Percentiles rank a stretch among this genome's conserved stretches.
phyloP scores from a whole-genome alignment of 202 grass and related monocot genomes.

The Saccharum hybrid region DNA sequence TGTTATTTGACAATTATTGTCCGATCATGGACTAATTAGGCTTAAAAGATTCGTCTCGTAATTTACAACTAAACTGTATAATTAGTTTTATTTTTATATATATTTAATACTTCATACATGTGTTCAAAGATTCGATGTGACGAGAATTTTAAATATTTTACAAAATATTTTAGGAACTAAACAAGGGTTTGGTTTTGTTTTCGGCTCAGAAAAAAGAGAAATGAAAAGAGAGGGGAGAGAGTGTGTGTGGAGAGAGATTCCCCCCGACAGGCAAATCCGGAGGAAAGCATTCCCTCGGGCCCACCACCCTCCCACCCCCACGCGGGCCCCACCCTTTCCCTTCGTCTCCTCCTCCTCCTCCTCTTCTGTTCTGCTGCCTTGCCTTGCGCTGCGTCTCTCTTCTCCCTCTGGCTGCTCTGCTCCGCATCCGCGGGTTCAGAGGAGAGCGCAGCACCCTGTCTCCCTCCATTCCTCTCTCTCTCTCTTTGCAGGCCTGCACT shows the following conservation, averaged over 20 bases:
- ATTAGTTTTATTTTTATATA: too few relatives aligned
- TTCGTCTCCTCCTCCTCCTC: neutral
- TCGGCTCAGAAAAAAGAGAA: neutral
- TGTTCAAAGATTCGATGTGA: too few relatives aligned
- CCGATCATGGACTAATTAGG: too few relatives aligned
- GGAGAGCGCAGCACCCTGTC: neutral
- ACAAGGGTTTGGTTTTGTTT: neutral
- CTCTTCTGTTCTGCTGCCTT: neutral
- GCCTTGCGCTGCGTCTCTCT: neutral
- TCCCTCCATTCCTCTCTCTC: neutral
- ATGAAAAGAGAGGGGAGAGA: conserved; percentile 1
- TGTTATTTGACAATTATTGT: too few relatives aligned
- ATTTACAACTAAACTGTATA: too few relatives aligned
- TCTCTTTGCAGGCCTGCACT: neutral
- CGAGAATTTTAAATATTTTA: too few relatives aligned
- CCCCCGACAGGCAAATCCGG: conserved; percentile 71
- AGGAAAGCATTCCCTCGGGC: conserved; percentile 57
- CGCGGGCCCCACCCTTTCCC: conserved; percentile 26
- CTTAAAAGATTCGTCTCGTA: too few relatives aligned
- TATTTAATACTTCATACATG: too few relatives aligned
- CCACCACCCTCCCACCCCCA: conserved; percentile 34
- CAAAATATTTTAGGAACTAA: too few relatives aligned
- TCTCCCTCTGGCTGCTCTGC: neutral
- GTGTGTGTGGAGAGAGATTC: conserved; percentile 49
- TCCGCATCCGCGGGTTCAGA: neutral